Percentiles rank a stretch among this genome's conserved stretches.
Conservation (phyloP, 2,329 filamentous ascomycete species). For the Clonostachys byssicola region DNA sequence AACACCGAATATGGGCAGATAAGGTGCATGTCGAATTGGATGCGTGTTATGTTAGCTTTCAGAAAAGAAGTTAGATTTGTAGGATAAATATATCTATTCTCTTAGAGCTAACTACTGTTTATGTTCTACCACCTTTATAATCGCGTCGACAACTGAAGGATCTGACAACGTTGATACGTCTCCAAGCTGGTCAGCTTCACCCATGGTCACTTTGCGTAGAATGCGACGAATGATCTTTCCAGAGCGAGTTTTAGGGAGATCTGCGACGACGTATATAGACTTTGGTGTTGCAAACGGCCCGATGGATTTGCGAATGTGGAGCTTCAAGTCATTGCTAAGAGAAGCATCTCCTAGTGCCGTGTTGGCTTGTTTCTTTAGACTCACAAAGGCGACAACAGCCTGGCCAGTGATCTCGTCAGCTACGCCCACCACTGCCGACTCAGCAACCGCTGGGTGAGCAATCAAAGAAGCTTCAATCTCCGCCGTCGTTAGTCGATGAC, state of each 20-base stretch:
- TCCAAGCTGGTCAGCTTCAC: conserved; percentile 94
- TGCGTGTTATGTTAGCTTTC: too few relatives aligned
- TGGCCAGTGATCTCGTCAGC: conserved; percentile 92
- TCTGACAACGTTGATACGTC: conserved; percentile 91
- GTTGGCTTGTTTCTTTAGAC: conserved; percentile 57
- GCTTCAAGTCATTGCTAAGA: conserved; percentile 86
- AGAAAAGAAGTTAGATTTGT: too few relatives aligned
- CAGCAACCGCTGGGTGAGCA: conserved; percentile 84
- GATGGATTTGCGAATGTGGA: conserved; percentile 96
- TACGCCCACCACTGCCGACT: conserved; percentile 93
- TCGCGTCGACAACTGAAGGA: conserved; percentile 82
- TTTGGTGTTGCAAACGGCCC: conserved; percentile 97
- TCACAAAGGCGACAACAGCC: conserved; percentile 96
- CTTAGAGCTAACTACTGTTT: not conserved
- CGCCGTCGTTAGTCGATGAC: conserved; percentile 91
- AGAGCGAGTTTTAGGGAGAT: conserved; percentile 93
- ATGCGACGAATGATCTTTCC: conserved; percentile 99
- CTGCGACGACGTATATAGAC: conserved; percentile 83
- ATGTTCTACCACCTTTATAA: conserved; percentile 67
- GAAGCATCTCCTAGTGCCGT: too few relatives aligned
- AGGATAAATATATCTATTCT: not conserved
- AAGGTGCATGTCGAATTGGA: too few relatives aligned
- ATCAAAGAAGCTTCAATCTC: conserved; percentile 97
- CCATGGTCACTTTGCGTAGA: conserved; percentile 92
- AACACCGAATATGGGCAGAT: too few relatives aligned